Percentiles rank a stretch among this genome's conserved stretches.
Evolutionary conservation across 176 grass and related monocot species (phyloP).

Genomic region (Coix lacrymajobi): DNA sequence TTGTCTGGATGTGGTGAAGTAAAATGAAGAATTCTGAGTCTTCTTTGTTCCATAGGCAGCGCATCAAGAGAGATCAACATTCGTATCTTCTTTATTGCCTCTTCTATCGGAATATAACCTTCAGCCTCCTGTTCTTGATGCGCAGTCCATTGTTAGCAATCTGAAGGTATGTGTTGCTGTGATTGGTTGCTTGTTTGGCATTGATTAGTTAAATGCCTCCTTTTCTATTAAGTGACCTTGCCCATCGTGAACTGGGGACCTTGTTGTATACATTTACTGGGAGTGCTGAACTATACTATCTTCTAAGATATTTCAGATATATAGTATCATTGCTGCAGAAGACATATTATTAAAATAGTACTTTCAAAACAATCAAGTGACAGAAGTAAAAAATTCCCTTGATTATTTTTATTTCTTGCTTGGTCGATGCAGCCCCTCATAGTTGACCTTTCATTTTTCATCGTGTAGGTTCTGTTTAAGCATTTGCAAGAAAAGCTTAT

Average conservation of each 20-base stretch:
- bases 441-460: conserved; percentile 19
- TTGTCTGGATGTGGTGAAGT: conserved; percentile 13
- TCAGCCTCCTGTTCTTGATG: conserved; percentile 75
- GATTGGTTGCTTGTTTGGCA: background rate
- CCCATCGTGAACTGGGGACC: background rate
- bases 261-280: background rate
- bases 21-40: conserved; percentile 5
- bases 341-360: background rate
- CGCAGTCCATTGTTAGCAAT: conserved; percentile 87
- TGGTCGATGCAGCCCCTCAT: background rate
- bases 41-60: conserved; percentile 57
- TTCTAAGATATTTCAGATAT: background rate
- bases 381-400: background rate
- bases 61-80: conserved; percentile 94
- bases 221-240: background rate
- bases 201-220: conserved; percentile 12
- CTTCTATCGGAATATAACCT: conserved; percentile 80
- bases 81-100: conserved; percentile 85
- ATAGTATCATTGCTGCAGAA: background rate
- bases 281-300: background rate
- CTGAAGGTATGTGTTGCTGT: conserved; percentile 59
- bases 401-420: background rate
- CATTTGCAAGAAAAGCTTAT: conserved; percentile 93
- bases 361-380: background rate
- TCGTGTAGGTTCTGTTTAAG: conserved; percentile 75